Percentiles rank a stretch among this genome's conserved stretches.
Conservation (phyloP, 495 filamentous ascomycete species). For the Penicillium cosmopolitanum region DNA sequence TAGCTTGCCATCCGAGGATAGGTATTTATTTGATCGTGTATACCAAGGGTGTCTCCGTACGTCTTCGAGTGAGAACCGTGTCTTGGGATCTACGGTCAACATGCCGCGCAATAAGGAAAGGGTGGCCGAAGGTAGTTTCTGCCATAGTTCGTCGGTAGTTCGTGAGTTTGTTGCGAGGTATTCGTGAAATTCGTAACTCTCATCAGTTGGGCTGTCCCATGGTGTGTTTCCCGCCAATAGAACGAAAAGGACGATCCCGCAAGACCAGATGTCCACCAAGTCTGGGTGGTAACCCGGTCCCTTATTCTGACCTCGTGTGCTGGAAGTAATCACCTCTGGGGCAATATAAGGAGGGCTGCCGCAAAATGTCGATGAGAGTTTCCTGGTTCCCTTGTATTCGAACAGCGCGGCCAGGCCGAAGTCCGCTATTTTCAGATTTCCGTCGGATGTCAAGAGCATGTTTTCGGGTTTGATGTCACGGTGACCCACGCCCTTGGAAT, state of each 20-base stretch:
- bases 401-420: conserved; percentile 96
- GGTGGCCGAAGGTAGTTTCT: conserved; percentile 72
- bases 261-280: conserved; percentile 94
- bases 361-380: conserved; percentile 84
- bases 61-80: conserved; percentile 84
- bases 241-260: conserved; percentile 94
- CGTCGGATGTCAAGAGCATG: conserved; percentile 77
- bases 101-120: conserved; percentile 91
- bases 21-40: conserved; percentile 76
- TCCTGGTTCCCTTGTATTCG: conserved; percentile 78
- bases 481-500: conserved; percentile 87
- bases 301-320: conserved; percentile 50
- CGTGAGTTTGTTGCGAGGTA: conserved; percentile 79
- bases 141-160: conserved; percentile 85
- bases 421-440: conserved; percentile 93
- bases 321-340: conserved; percentile 77
- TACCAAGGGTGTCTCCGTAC: conserved; percentile 96
- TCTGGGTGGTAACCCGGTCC: conserved; percentile 77
- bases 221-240: conserved; percentile 95
- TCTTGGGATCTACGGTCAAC: conserved; percentile 77
- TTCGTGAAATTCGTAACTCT: conserved; percentile 82
- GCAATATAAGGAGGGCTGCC: conserved; percentile 97
- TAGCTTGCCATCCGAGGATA: conserved; percentile 74
- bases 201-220: conserved; percentile 88
- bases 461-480: conserved; percentile 93